phyloP scores from a whole-genome alignment of 768 basidiomycete species.

The Pulveroboletus ravenelii region DNA sequence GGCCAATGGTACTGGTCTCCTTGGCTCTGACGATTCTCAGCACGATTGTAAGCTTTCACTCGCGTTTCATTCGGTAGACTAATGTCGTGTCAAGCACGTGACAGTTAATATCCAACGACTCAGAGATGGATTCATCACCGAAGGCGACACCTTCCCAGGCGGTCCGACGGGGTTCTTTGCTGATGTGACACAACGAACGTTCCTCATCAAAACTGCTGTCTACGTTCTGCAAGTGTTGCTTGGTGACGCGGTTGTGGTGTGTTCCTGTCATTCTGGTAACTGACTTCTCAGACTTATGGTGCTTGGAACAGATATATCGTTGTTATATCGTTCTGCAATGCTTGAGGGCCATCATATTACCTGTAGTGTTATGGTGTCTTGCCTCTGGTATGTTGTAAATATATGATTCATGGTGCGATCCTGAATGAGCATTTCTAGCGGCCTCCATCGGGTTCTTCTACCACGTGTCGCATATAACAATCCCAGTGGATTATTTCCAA shows the following conservation, averaged over 20 bases:
- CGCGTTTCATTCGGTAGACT: background rate
- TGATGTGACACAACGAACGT: constrained; percentile 24
- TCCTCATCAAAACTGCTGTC: constrained; percentile 27
- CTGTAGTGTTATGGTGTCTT: constrained; percentile 16
- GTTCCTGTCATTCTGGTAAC: background rate
- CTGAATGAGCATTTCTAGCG: constrained; percentile 1
- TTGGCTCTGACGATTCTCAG: constrained; percentile 20
- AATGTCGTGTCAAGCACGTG: constrained; percentile 18
- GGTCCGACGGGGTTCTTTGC: constrained; percentile 29
- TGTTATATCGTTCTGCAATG: constrained; percentile 21
- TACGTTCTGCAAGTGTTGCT: constrained; percentile 25
- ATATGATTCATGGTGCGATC: background rate
- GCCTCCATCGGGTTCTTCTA: constrained; percentile 12
- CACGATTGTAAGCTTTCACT: constrained; percentile 8
- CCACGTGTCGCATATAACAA: background rate
- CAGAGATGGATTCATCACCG: constrained; percentile 22
- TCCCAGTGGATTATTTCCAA: background rate
- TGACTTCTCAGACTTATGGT: background rate
- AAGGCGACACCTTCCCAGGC: constrained; percentile 16
- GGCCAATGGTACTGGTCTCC: constrained; percentile 21
- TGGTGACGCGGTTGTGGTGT: constrained; percentile 17
- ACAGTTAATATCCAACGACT: constrained; percentile 21
- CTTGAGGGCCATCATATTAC: constrained; percentile 6
- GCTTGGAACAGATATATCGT: constrained; percentile 17
- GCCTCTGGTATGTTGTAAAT: constrained; percentile 10